Conservation (phyloP, 2,329 filamentous ascomycete genomes). For the Colletotrichum sp. region DNA sequence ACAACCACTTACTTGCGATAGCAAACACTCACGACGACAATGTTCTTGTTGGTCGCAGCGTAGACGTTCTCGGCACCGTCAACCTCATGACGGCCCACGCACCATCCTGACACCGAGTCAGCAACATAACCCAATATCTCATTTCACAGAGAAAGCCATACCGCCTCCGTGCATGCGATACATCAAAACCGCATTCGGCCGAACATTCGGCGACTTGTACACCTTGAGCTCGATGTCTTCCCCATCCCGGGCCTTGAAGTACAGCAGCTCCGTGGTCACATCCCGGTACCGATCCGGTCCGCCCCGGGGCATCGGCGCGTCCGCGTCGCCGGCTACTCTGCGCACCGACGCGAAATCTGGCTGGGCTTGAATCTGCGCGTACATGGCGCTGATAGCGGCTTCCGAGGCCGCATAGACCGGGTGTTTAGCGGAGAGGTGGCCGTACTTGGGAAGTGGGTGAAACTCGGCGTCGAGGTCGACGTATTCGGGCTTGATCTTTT, state of each 20-base stretch:
- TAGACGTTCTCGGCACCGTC: constrained; percentile 38
- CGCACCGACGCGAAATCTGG: constrained; percentile 27
- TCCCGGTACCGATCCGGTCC: constrained; percentile 37
- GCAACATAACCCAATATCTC: not conserved
- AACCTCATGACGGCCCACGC: constrained; percentile 35
- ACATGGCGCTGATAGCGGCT: constrained; percentile 32
- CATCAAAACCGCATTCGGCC: constrained; percentile 27
- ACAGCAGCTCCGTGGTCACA: constrained; percentile 31
- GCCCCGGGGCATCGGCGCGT: constrained; percentile 27
- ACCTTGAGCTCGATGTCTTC: constrained; percentile 38
- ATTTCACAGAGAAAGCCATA: not conserved
- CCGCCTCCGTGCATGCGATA: constrained; percentile 42
- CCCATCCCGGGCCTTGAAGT: constrained; percentile 37
- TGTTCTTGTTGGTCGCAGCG: constrained; percentile 33
- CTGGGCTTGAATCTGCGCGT: constrained; percentile 28
- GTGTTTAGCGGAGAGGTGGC: constrained; percentile 31
- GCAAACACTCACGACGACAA: constrained; percentile 41
- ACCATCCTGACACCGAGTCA: constrained; percentile 22
- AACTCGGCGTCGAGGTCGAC: constrained; percentile 30
- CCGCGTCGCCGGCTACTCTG: constrained; percentile 29
- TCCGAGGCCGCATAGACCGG: not conserved
- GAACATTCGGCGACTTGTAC: constrained; percentile 32
- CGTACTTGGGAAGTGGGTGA: constrained; percentile 38
- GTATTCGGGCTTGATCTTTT: constrained; percentile 31
- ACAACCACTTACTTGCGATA: constrained; percentile 36